Base-by-base conservation (phyloP, 2,329 filamentous ascomycete species). In the Aspergillus sp. region DNA sequence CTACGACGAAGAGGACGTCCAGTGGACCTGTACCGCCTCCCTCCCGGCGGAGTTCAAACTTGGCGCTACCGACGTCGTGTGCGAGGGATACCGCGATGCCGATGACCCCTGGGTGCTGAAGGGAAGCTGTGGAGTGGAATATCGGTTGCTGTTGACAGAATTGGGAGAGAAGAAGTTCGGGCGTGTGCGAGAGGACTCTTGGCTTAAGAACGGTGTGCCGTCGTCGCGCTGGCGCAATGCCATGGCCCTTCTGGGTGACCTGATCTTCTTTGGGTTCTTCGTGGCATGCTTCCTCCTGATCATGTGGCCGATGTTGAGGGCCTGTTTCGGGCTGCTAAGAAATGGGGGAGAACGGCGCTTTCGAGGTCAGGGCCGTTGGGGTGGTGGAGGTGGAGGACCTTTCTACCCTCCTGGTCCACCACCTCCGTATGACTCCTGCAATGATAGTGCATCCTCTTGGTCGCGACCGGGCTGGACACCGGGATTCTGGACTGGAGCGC, bases 101-200 rank as follows among this genome's bases (percentile, higher is more conserved):
- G 84, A 93, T 44, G 94, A 97, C 69, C 84, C 85, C 0, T 95
- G 91, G 70, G 82, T 97, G n/a, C 76, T 97, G 49, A 91, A 89
- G 65, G 94, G 94, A 19, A 94, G 89, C 70, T 97, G 93, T 72
- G 94, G 88, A 13, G 92, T 96, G 20, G 90, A 96, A 73, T 97
- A 97, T 72, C 81, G 87, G 13, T 73, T 97, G 5, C 71, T 88
- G 0, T 76, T 97, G 48, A 97, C 92, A 1, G 84, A 87, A 10
- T 78, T 81, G 56, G 94, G 94, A 3, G 85, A 92, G 73, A 73
- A 81, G 61, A 83, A 80, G 61, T 92, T 88, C 68, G 89, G 88
- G 1, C 68, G 81, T 34, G 64, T 83, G 69, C 41, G 74, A 64
- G 42, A 68, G 64, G 21, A 72, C 63, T 20, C 59, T 31, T 61